Base-by-base conservation (phyloP, 2,329 filamentous ascomycete genomes). In the Hortaea werneckii region DNA sequence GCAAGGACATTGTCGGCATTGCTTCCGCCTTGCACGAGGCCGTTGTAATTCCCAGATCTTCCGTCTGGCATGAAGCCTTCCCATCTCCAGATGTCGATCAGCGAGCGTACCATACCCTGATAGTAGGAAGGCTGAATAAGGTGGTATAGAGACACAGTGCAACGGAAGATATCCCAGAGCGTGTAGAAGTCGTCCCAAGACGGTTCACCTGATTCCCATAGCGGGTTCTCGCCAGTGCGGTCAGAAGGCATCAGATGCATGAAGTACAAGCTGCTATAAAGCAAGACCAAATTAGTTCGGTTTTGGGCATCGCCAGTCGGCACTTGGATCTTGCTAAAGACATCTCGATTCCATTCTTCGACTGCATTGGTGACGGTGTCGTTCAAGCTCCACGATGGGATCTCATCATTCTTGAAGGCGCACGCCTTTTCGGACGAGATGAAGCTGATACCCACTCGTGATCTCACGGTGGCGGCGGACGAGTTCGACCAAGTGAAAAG, bases 151-250 rank as follows among this genome's bases (percentile, higher is more conserved):
- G 80, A 65, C 0, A 78, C 83, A 1, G 77, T 76, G 58, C 79
- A 85, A 20, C 82, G 76, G 60, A 84, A 82, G 56, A 71, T 61
- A 51, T 72, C 66, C 82, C 83, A 86, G 20, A 82, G 73, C 0
- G 82, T 85, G 56, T 83, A 85, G 11, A 82, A 77, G 48, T 86
- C 82, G 48, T 83, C 78, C 55, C 83, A 86, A 56, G 83, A 85
- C 1, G 82, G 82, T 59, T 86, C 82, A 0, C 58, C 54, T 1
- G 78, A 80, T 1, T 66, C 59, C 82, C 82, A 86, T 0, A 72
- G 62, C 0, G 82, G 81, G 49, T 85, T 87, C 58, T 86, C 83
- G 0, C 80, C 81, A 0, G 81, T 85, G 50, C 80, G 77, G 58
- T 86, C 83, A 1, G 80, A 81, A 0, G 82, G 82, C 32, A 85